Evolutionary conservation across 176 grass and related monocot genomes (phyloP).

Genomic region (Rhynchospora tenuis): DNA sequence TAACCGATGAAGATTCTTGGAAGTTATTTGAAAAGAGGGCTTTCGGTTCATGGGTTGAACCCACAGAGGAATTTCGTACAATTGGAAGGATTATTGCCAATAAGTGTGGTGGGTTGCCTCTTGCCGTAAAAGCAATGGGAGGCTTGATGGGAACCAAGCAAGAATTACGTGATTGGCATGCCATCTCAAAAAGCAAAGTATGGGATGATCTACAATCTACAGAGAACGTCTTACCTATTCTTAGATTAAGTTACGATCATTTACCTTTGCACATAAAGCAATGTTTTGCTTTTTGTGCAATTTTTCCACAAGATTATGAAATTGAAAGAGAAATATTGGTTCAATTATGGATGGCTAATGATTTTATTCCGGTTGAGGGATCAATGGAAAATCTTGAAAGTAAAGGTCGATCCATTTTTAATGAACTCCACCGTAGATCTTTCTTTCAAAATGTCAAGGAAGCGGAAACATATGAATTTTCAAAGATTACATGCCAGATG

Average conservation of each 20-base stretch:
- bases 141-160: slow-evolving; percentile 26
- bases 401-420: slow-evolving; percentile 16
- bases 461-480: too few relatives aligned
- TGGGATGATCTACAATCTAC: not conserved
- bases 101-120: slow-evolving; percentile 22
- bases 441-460: slow-evolving; percentile 14
- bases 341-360: slow-evolving; percentile 33
- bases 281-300: slow-evolving; percentile 32
- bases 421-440: not conserved
- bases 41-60: not conserved
- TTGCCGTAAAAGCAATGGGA: slow-evolving; percentile 20
- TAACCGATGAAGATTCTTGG: slow-evolving; percentile 22
- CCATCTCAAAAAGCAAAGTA: not conserved
- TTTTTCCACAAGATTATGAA: slow-evolving; percentile 22
- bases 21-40: slow-evolving; percentile 24
- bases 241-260: slow-evolving; percentile 28
- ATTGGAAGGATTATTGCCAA: not conserved
- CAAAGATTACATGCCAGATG: not conserved
- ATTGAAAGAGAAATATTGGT: slow-evolving; percentile 17
- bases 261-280: slow-evolving; percentile 14
- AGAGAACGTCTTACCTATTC: not conserved
- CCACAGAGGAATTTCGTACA: not conserved
- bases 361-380: not conserved
- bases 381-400: not conserved
- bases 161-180: slow-evolving; percentile 10